These are phyloP conservation scores for Lodderomyces theae DNA, from an alignment of 1,139 yeast genomes.

Conservation along the genomic window DNA sequence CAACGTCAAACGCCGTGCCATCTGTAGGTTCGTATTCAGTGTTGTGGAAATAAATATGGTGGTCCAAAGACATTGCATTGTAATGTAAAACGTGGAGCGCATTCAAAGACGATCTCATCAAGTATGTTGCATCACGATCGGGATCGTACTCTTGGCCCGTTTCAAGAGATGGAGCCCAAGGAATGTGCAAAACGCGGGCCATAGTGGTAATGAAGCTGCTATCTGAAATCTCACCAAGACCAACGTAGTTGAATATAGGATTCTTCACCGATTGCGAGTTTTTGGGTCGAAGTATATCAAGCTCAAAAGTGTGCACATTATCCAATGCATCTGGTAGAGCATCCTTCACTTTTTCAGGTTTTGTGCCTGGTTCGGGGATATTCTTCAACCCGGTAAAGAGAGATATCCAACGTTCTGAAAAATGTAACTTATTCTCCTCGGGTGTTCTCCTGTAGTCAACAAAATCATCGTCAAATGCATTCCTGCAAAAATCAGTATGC, in stretches of 20 bases:
- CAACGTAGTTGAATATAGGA: conserved; percentile 34
- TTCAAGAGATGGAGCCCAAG: conserved; percentile 44
- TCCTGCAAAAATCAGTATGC: conserved; percentile 41
- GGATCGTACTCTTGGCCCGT: conserved; percentile 34
- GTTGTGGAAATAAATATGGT: conserved; percentile 43
- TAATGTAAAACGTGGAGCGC: conserved; percentile 43
- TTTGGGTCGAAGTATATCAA: conserved; percentile 14
- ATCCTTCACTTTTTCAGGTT: conserved; percentile 13
- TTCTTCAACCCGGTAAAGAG: conserved; percentile 38
- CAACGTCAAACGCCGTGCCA: conserved; percentile 30
- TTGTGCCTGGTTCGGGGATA: conserved; percentile 16
- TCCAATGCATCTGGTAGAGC: conserved; percentile 13
- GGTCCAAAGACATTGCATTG: conserved; percentile 49
- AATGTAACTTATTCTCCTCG: conserved; percentile 29
- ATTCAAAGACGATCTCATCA: conserved; percentile 36
- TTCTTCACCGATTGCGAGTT: conserved; percentile 26
- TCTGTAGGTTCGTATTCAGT: conserved; percentile 23
- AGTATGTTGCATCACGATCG: conserved; percentile 29
- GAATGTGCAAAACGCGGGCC: conserved; percentile 42
- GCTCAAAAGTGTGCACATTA: conserved; percentile 13
- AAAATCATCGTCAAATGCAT: conserved; percentile 41
- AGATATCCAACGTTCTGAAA: conserved; percentile 43
- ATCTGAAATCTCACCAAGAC: conserved; percentile 41
- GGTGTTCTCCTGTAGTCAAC: conserved; percentile 32
- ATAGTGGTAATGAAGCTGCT: conserved; percentile 42